Evolutionary conservation across 352 stramenopile genomes (phyloP), one percentile per base, ranked within the genome.

Genomic region (Phytopythium oedochilum): DNA sequence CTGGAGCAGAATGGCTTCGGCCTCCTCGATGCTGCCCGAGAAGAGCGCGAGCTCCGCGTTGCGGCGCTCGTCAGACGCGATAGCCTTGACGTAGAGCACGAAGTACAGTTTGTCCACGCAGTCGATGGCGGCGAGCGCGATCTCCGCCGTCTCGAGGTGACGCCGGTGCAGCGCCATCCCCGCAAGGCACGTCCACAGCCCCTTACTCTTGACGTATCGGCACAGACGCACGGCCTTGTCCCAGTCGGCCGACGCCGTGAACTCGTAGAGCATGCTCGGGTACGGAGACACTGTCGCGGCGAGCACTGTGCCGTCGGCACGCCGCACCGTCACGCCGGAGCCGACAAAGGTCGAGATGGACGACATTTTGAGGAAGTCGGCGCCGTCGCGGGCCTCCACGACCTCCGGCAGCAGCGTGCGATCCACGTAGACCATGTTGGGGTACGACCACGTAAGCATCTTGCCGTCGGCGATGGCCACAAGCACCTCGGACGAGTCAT

Each of bases 51-150:
- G 71, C 47, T 97, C 88, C 10, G 90, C 90, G 53, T 96, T 96
- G 9, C 82, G 78, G 31, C 86, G 86, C 56, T 96, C 87, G 29
- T 96, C 85, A 0, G 68, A 94, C 29, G 73, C 65, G 29, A 97
- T 62, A 20, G 71, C 83, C 70, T 96, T 96, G 25, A 97, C 83
- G 57, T 96, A 76, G 20, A 95, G 72, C 39, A 98, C 73, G 50
- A 96, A 98, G 69, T 97, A 88, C 20, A 97, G 79, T 68, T 98
- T 98, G 64, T 97, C 91, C n/a, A 97, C 82, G 48, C 86, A 81
- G 45, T 94, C 72, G 43, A 97, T 88, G 15, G 90, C 89, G 6
- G 91, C 90, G n/a, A 98, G 68, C 8, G 88, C 80, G 56, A 97
- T 89, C 60, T 97, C 93, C 3, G 92, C 94, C 15, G 89, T 92